Evolutionary conservation across 805 yeast species (phyloP).

Genomic region (Saccharomyces mikatae): DNA sequence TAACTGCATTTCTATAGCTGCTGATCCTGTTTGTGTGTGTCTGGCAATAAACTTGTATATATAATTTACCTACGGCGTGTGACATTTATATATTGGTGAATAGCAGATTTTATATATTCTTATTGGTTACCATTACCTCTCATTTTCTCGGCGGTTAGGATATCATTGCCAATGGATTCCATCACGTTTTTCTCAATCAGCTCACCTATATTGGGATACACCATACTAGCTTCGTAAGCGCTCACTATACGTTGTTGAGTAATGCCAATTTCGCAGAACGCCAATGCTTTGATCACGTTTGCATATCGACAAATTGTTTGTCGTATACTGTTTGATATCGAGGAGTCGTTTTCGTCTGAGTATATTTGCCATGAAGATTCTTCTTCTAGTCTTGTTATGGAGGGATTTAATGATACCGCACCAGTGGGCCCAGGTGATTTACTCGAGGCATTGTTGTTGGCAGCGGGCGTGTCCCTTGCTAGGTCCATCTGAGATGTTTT

Average conservation of each 20-base stretch:
- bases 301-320: conserved; percentile 76
- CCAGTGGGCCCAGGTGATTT: conserved; percentile 30
- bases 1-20: background rate
- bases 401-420: conserved; percentile 21
- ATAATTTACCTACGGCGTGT: background rate
- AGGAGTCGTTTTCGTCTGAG: conserved; percentile 72
- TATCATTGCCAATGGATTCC: conserved; percentile 65
- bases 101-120: background rate
- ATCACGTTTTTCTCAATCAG: conserved; percentile 65
- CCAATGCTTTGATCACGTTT: conserved; percentile 74
- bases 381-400: conserved; percentile 80
- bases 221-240: conserved; percentile 86
- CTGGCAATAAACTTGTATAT: background rate
- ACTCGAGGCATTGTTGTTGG: conserved; percentile 11
- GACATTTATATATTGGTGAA: no score
- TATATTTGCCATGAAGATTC: conserved; percentile 94
- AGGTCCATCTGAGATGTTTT: conserved; percentile 43
- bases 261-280: conserved; percentile 79
- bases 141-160: conserved; percentile 65
- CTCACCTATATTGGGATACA: conserved; percentile 60
- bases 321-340: conserved; percentile 53
- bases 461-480: conserved; percentile 24
- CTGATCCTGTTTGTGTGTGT: background rate
- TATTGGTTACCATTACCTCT: conserved; percentile 41
- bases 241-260: conserved; percentile 69